Evolutionary conservation across 192 early-diverging fungal species (phyloP), one percentile per base, ranked within the genome.

Genomic region (Gigaspora rosea): DNA sequence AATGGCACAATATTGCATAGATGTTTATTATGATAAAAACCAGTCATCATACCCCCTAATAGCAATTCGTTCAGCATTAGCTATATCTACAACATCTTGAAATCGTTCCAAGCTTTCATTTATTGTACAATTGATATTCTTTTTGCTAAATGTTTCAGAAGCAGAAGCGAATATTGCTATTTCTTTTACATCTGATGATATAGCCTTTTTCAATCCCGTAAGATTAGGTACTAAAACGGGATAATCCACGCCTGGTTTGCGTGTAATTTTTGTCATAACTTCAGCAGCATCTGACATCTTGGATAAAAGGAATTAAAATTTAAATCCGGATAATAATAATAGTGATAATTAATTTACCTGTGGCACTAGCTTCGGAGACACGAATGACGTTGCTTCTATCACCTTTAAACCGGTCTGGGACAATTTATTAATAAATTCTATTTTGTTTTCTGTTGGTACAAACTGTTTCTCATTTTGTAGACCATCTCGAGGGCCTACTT

Each of bases 331-430:
- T 5, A 27, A 7, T 8, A n/a, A 2, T n/a, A 10, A 4, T 41
- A 15, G n/a, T 48, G 35, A 20, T 49, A 46, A 16, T 59, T 11
- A 20, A 7, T 41, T 65, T 87, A 90, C 89, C 82, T 94, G 93
- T 49, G 97, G 97, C 2, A 99, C 95, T 94, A 94, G 96, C 82
- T 97, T 97, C 9, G 96, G 95, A 8, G 92, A 95, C 33, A 99
- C 97, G 85, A 99, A 97, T 70, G 94, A 93, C 1, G 95, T 95
- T 12, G 94, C 88, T 83, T 99, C 97, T 36, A 99, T 88, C 2
- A 93, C 92, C 0, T 87, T 82, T 41, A 99, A 85, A 8, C 96
- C 95, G 9, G 93, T 86, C 51, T 91, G 87, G 8, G 93, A 83
- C 8, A 99, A 89, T 33, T 83, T 82, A 79, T 95, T 90, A 81